A percentile compares a stretch with the other conserved stretches of the same genome.
These are phyloP conservation scores for Fusarium fracticaudum DNA, from an alignment of 2,329 filamentous ascomycete species.

Conservation along the genomic window DNA sequence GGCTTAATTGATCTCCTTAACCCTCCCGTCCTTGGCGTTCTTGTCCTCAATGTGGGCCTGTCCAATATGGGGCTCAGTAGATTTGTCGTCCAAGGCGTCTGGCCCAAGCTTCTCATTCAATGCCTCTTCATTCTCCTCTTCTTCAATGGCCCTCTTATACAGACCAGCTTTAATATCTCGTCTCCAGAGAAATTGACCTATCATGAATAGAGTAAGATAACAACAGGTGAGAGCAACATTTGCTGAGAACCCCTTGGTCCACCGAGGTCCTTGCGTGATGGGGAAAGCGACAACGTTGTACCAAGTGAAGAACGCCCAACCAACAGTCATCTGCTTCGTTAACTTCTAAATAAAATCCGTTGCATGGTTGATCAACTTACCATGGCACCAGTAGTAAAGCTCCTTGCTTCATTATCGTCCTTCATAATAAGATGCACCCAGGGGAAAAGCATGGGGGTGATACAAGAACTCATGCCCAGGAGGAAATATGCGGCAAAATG, in stretches of 20 bases:
- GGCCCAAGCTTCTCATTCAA: slow-evolving; percentile 29
- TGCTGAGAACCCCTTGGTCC: slow-evolving; percentile 38
- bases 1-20: background rate
- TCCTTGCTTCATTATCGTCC: slow-evolving; percentile 28
- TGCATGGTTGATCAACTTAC: background rate
- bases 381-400: slow-evolving; percentile 41
- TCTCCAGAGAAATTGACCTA: slow-evolving; percentile 46
- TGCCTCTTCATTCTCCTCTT: slow-evolving; percentile 38
- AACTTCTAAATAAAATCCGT: background rate
- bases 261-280: slow-evolving; percentile 25
- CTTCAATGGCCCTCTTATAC: slow-evolving; percentile 32
- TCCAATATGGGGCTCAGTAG: background rate
- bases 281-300: slow-evolving; percentile 39
- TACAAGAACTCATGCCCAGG: slow-evolving; percentile 32
- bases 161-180: slow-evolving; percentile 41
- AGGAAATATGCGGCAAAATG: slow-evolving; percentile 34
- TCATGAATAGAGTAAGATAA: slow-evolving; percentile 45
- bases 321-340: slow-evolving; percentile 43
- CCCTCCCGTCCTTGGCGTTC: background rate
- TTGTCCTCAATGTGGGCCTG: background rate
- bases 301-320: slow-evolving; percentile 39
- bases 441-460: slow-evolving; percentile 40
- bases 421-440: slow-evolving; percentile 40
- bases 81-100: background rate
- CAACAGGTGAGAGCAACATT: slow-evolving; percentile 38